phyloP scores from a whole-genome alignment of 805 yeast species.

The Wickerhamomyces canadensis region DNA sequence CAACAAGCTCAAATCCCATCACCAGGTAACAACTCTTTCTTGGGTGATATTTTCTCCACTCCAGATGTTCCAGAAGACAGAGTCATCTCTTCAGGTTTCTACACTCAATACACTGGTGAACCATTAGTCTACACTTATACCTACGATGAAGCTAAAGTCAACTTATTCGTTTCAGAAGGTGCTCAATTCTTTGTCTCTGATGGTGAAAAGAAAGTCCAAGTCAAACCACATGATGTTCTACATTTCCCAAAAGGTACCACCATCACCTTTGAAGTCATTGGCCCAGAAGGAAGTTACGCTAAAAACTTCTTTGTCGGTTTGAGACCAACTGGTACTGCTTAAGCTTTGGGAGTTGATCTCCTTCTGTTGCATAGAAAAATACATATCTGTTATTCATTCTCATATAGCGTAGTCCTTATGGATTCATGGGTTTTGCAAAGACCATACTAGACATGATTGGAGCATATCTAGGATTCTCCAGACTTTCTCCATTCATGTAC shows the following conservation, averaged over 20 bases:
- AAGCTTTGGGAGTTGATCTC: neutral
- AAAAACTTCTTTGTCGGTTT: conserved; percentile 59
- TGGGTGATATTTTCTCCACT: conserved; percentile 60
- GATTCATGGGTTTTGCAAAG: too few relatives aligned
- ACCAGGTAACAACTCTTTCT: conserved; percentile 63
- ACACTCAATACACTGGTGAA: conserved; percentile 63
- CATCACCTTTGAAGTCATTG: conserved; percentile 57
- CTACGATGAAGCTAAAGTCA: conserved; percentile 68
- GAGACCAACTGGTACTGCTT: conserved; percentile 40
- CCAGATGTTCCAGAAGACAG: conserved; percentile 56
- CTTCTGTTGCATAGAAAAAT: conserved; percentile 1
- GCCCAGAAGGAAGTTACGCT: conserved; percentile 41
- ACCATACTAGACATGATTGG: too few relatives aligned
- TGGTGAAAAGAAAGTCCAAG: conserved; percentile 54
- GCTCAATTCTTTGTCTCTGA: conserved; percentile 48
- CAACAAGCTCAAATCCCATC: conserved; percentile 57
- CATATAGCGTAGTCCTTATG: too few relatives aligned
- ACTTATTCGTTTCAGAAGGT: conserved; percentile 63
- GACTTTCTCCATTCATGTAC: too few relatives aligned
- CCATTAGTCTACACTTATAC: conserved; percentile 61
- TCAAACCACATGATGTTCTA: conserved; percentile 60
- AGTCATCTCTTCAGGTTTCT: conserved; percentile 63
- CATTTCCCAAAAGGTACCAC: conserved; percentile 66
- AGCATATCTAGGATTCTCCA: too few relatives aligned
- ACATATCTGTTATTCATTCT: neutral